Evolutionary conservation across 2,329 filamentous ascomycete species (phyloP), one percentile per base, ranked within the genome.

Genomic region (Cryphonectria parasitica): DNA sequence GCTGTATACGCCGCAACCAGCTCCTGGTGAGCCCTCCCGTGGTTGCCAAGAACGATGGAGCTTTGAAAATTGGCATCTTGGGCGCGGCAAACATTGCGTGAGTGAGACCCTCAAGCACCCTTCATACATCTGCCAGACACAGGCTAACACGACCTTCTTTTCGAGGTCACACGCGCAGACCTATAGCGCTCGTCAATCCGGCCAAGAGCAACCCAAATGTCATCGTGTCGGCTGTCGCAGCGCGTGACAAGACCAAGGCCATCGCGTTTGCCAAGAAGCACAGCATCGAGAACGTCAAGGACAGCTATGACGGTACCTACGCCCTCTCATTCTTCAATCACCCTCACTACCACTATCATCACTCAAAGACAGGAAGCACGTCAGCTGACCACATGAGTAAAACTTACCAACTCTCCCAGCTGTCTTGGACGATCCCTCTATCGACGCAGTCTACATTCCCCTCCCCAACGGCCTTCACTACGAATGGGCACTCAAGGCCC

Each of bases 171-270:
- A n/a, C 10, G 3, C 22, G 22, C 71, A 84, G 81, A 11, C 82
- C 83, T 0, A 67, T 77, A 22, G 81, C 82, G 17, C 73, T 88
- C 25, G 83, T 89, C 49, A 75, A 71, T 2, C 86, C 87, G 0
- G 86, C 87, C 19, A 83, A 80, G 72, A 82, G 80, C 3, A 87
- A 90, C 74, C 79, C 86, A 0, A 85, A 87, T 54, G 84, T 89
- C 19, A 79, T 88, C 17, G 71, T 90, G 17, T 80, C 83, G 11
- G 84, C 83, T 5, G 81, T 90, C 1, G 86, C 87, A 2, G 85
- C 87, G 2, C 81, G 87, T 5, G 83, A 87, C 75, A 78, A 74
- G 43, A 76, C 75, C 5, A 84, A 80, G 66, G 88, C 87, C 0
- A 77, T 82, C 65, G 80, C 78, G 0, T 89, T 82, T 76, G 87